Base-by-base conservation (phyloP, 495 filamentous ascomycete genomes). In the Tuber aestivum region DNA sequence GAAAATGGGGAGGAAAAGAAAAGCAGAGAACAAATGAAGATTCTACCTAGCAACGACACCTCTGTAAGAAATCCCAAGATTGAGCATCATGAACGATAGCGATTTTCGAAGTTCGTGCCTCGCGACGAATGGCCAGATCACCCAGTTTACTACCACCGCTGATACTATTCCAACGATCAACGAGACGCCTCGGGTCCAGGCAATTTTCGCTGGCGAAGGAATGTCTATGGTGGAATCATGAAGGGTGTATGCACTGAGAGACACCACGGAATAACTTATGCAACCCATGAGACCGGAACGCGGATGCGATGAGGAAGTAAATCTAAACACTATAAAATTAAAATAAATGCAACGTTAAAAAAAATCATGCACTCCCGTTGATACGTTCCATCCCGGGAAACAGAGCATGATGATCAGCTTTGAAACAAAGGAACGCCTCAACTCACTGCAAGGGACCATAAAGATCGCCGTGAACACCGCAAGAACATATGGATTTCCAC, bases 51-150 rank as follows among this genome's bases (percentile, higher is more conserved):
- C 85, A n/a, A 90, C 85, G 69, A 89, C 86, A 70, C 85, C 85
- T 74, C 84, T 81, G 79, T 89, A 90, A 21, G 88, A 84, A 74
- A 89, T 86, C 48, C 87, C 87, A 40, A 84, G 83, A 77, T 89
- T 88, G 21, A 90, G 84, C 75, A 89, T 83, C 86, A 88, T 89
- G 12, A 85, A 77, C 12, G 87, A 85, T 9, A 89, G 73, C 0
- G 87, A 86, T 74, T 89, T 89, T 41, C 88, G 81, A 27, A 90
- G 84, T 75, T 90, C 88, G 79, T 89, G 88, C 12, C 88, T 83
- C 32, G 88, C 88, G 8, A 90, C 85, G 70, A 90, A 90, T 61
- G 88, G 88, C 88, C 88, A 90, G 32, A 90, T 83, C 12, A 88
- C 72, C 88, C 88, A 89, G 78, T 89, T 90, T 16, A 89, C 84